phyloP scores from a whole-genome alignment of 2,329 filamentous ascomycete species.

The Paraconiothyrium brasiliense region DNA sequence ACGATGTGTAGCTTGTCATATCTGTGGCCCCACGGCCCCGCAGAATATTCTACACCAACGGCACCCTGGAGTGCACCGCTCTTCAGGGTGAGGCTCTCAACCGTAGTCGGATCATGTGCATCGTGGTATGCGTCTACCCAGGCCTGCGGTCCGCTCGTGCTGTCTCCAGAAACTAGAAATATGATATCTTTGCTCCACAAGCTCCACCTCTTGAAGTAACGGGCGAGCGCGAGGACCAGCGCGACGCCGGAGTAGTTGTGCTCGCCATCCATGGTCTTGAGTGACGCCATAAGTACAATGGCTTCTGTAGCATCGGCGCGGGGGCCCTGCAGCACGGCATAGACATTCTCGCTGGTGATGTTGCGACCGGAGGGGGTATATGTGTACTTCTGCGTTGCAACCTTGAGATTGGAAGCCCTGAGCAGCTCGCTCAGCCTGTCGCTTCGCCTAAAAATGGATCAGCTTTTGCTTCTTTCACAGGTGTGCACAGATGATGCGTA shows the following conservation, averaged over 20 bases:
- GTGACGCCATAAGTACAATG: conserved; percentile 89
- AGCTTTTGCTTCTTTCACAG: conserved; percentile 16
- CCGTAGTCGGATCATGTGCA: conserved; percentile 74
- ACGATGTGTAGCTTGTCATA: conserved; percentile 91
- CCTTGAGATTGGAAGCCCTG: conserved; percentile 81
- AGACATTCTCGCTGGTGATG: conserved; percentile 86
- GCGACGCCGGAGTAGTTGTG: conserved; percentile 89
- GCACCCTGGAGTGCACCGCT: conserved; percentile 93
- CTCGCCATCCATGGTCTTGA: conserved; percentile 80
- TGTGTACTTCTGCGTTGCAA: conserved; percentile 85
- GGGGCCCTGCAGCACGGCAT: conserved; percentile 91
- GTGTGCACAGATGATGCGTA: conserved; percentile 31
- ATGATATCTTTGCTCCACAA: conserved; percentile 99
- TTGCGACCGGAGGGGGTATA: conserved; percentile 80
- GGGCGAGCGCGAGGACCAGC: conserved; percentile 82
- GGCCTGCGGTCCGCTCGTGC: conserved; percentile 87
- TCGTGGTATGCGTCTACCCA: conserved; percentile 99
- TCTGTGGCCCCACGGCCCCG: conserved; percentile 72
- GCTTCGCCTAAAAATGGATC: conserved; percentile 61
- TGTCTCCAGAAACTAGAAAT: conserved; percentile 87
- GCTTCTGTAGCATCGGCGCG: conserved; percentile 96
- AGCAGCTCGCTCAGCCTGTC: conserved; percentile 80
- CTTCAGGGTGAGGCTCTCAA: conserved; percentile 84
- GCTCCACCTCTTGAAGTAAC: conserved; percentile 98
- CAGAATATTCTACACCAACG: conserved; percentile 89